A percentile compares a stretch with the other conserved stretches of the same genome.
phyloP scores from a whole-genome alignment of 1,139 yeast species.

The Lodderomyces orthopsilosis region DNA sequence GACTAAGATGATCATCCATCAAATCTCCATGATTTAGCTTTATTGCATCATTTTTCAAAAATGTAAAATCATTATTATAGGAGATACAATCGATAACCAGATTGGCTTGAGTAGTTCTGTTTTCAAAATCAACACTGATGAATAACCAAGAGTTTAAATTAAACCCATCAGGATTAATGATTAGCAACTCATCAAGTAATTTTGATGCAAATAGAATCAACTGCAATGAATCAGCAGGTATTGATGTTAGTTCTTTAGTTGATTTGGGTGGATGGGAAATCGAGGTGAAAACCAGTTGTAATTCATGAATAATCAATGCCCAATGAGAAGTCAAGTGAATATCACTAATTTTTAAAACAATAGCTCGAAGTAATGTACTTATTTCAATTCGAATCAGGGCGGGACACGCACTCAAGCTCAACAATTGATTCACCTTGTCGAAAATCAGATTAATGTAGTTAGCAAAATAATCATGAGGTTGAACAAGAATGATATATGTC shows the following conservation, averaged over 20 bases:
- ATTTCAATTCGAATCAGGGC: conserved; percentile 43
- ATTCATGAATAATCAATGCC: conserved; percentile 63
- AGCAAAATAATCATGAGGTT: conserved; percentile 57
- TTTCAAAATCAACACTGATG: conserved; percentile 67
- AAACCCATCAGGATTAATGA: conserved; percentile 75
- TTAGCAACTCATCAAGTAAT: conserved; percentile 68
- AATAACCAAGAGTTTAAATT: conserved; percentile 84
- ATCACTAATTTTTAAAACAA: conserved; percentile 60
- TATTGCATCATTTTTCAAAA: conserved; percentile 33
- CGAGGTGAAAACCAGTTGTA: conserved; percentile 52
- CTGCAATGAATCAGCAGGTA: conserved; percentile 38
- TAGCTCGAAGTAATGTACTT: conserved; percentile 58
- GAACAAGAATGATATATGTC: conserved; percentile 58
- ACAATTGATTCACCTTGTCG: conserved; percentile 29
- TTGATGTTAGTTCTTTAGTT: conserved; percentile 29
- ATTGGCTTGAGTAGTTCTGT: conserved; percentile 27
- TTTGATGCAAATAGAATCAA: conserved; percentile 63
- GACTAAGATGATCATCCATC: conserved; percentile 26
- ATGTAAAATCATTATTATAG: conserved; percentile 36
- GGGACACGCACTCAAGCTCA: conserved; percentile 22
- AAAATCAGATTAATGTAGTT: conserved; percentile 49
- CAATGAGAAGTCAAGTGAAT: conserved; percentile 68
- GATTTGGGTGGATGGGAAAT: conserved; percentile 2
- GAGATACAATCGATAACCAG: conserved; percentile 48
- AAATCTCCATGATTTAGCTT: conserved; percentile 9